Conservation (phyloP, 257 asterid genomes). For the Fraxinus excelsior region DNA sequence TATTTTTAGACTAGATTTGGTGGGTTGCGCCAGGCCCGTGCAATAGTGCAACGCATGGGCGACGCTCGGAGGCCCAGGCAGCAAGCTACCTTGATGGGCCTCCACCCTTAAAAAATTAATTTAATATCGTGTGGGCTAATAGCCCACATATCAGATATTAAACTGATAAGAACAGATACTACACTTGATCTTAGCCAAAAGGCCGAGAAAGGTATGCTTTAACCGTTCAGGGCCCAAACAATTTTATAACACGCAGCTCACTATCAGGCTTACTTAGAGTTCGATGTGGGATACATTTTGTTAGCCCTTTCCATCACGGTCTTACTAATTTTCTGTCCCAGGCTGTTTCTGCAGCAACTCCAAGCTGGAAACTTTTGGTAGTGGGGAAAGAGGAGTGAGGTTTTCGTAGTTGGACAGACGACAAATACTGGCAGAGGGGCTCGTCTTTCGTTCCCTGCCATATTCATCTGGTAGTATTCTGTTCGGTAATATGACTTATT, state of each 20-base stretch:
- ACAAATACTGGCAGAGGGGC: not conserved
- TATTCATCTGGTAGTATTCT: not conserved
- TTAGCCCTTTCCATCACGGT: not conserved
- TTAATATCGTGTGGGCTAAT: slow-evolving; percentile 53
- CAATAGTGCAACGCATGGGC: not conserved
- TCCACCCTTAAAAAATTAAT: slow-evolving; percentile 27
- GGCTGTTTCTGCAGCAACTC: not conserved
- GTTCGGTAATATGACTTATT: not conserved
- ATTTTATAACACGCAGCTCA: too few relatives aligned
- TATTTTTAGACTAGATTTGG: slow-evolving; percentile 11
- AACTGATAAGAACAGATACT: slow-evolving; percentile 85
- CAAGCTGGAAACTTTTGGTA: not conserved
- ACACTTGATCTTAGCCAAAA: slow-evolving; percentile 76
- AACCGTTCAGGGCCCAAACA: accelerated
- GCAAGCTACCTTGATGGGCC: not conserved
- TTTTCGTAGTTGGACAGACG: not conserved
- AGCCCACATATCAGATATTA: slow-evolving; percentile 67
- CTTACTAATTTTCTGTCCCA: not conserved
- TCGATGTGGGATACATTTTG: not conserved
- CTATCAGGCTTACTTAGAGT: too few relatives aligned
- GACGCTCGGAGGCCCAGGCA: not conserved
- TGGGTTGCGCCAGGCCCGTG: slow-evolving; percentile 24
- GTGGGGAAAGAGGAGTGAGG: not conserved
- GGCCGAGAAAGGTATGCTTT: slow-evolving; percentile 73
- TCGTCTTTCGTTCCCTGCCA: too few relatives aligned